Base-by-base conservation (phyloP, 2,329 filamentous ascomycete genomes). In the Stylonectria norvegica region DNA sequence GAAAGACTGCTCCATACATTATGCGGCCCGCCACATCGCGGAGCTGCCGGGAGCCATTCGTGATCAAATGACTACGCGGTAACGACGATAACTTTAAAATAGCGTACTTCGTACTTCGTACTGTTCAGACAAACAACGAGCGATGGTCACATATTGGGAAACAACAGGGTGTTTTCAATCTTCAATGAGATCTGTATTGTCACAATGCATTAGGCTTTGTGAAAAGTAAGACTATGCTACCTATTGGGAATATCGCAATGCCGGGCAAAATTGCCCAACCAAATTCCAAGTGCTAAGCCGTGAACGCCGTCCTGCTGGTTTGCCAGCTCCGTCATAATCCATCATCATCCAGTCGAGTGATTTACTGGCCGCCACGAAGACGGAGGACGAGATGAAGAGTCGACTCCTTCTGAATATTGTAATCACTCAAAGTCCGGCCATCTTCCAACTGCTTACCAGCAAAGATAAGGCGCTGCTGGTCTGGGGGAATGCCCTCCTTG, bases 391-490 rank as follows among this genome's bases (percentile, higher is more conserved):
- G 72, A 62, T 94, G 88, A 8, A 94, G 82, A 3, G 88, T 94
- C 0, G 78, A 85, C 66, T 95, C 89, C 76, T 95, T 95, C 71
- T 95, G 90, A 45, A 95, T 95, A 74, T 95, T 95, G 78, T 95
- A 95, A 67, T 95, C 89, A 46, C 79, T 84, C 1, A 95, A 71
- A 20, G 89, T 95, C 42, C 90, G 88, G 50, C 90, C 90, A 56
- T 96, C 90, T 67, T 96, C 90, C 12, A 96, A 79, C 67, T 96
- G 90, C 79, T 96, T 96, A 49, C 90, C 90, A 45, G 90, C 90
- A 58, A 96, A 96, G 67, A 96, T 96, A 49, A 96, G 70, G 59
- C 90, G 90, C 74, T 96, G 90, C 69, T 96, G 90, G 65, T 96
- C 90, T 14, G 90, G 90, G 34, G 90, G 91, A 42, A 97, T 96